Conservation (phyloP, 495 filamentous ascomycete genomes). For the Penicillium nucicola region DNA sequence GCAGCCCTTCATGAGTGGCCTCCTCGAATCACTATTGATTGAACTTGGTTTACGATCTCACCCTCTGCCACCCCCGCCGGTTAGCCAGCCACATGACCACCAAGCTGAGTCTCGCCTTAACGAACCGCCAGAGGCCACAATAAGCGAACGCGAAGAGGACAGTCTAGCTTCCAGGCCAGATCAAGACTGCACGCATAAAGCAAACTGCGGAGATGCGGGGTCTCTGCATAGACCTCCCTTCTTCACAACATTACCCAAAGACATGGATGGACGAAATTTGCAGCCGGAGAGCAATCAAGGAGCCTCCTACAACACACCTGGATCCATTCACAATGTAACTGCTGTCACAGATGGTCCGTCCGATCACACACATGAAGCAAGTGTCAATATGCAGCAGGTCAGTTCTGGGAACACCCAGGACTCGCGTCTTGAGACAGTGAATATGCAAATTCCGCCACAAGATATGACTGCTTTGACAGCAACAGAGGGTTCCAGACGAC, state of each 20-base stretch:
- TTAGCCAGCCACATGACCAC: slow-evolving; percentile 9
- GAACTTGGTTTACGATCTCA: slow-evolving; percentile 74
- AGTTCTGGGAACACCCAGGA: not conserved
- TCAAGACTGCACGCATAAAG: slow-evolving; percentile 11
- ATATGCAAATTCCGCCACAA: slow-evolving; percentile 1
- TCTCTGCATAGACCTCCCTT: slow-evolving; percentile 22
- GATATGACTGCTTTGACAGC: not conserved
- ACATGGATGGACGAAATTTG: slow-evolving; percentile 26
- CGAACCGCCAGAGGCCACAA: slow-evolving; percentile 13
- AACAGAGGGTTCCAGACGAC: not conserved
- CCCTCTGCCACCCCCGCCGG: slow-evolving; percentile 51
- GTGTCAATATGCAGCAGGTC: not conserved
- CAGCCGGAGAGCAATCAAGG: slow-evolving; percentile 14
- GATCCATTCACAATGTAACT: not conserved
- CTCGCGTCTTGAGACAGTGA: not conserved
- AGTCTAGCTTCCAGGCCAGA: slow-evolving; percentile 3
- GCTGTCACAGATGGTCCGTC: not conserved
- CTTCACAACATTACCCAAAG: slow-evolving; percentile 25
- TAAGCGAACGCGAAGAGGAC: slow-evolving; percentile 4
- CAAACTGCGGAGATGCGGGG: slow-evolving; percentile 19
- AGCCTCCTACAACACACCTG: slow-evolving; percentile 4
- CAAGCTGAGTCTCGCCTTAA: slow-evolving; percentile 9
- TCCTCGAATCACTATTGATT: slow-evolving; percentile 71
- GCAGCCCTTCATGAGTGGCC: slow-evolving; percentile 60
- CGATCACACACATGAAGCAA: not conserved